Conservation (phyloP, 345 rosid genomes). For the Laguncularia racemosa region DNA sequence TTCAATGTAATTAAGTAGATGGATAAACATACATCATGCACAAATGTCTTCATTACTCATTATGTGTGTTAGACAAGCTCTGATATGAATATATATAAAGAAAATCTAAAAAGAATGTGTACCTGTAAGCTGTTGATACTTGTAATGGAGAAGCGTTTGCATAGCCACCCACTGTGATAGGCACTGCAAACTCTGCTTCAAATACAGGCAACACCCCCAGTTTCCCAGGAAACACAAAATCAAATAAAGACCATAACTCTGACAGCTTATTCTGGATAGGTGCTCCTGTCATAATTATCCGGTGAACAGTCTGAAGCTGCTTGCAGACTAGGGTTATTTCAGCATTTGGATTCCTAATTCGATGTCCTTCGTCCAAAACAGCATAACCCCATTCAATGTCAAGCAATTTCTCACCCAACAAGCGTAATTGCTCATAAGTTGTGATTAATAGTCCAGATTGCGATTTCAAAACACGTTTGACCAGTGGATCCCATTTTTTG, state of each 20-base stretch:
- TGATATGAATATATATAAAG: background rate
- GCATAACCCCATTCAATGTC: slow-evolving; percentile 96
- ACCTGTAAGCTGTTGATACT: slow-evolving; percentile 98
- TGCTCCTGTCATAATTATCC: slow-evolving; percentile 94
- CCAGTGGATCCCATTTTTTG: slow-evolving; percentile 81
- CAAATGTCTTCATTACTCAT: no score
- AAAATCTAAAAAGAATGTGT: slow-evolving; percentile 3
- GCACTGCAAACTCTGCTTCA: slow-evolving; percentile 95
- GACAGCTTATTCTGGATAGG: slow-evolving; percentile 92
- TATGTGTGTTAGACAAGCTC: background rate
- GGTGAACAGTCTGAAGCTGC: slow-evolving; percentile 93
- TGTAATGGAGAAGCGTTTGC: slow-evolving; percentile 97
- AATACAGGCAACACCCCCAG: slow-evolving; percentile 93
- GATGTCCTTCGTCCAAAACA: slow-evolving; percentile 91
- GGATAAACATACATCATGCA: no score
- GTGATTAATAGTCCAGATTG: slow-evolving; percentile 81
- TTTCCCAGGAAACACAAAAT: slow-evolving; percentile 98
- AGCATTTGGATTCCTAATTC: slow-evolving; percentile 95
- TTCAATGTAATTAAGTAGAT: no score
- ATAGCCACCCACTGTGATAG: slow-evolving; percentile 95
- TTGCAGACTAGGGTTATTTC: slow-evolving; percentile 87
- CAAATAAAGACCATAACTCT: slow-evolving; percentile 95
- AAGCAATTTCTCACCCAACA: slow-evolving; percentile 73
- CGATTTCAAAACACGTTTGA: slow-evolving; percentile 69
- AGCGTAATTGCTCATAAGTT: slow-evolving; percentile 90